Evolutionary conservation across 139 green algal species (phyloP).

Genomic region (Chlamydomonas incerta): DNA sequence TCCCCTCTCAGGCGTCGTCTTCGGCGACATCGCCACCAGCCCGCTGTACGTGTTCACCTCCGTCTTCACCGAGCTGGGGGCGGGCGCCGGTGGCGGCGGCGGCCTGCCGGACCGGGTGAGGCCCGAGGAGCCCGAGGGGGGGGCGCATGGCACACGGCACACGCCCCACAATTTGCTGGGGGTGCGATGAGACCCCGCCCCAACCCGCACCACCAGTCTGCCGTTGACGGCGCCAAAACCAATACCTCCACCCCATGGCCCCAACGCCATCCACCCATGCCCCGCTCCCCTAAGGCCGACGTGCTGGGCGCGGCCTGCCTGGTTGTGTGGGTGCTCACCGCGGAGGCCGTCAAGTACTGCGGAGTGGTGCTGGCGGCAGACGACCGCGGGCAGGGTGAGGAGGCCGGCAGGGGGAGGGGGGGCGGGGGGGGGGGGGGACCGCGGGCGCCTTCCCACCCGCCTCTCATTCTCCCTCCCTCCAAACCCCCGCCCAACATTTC

Average conservation of each 20-base stretch:
- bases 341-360: slow-evolving; percentile 72
- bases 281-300: slow-evolving; percentile 7
- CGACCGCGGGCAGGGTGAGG: slow-evolving; percentile 78
- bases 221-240: too few relatives aligned
- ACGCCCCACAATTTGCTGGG: too few relatives aligned
- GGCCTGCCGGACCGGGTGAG: background rate
- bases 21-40: slow-evolving; percentile 73
- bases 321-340: slow-evolving; percentile 82
- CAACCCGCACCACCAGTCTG: too few relatives aligned
- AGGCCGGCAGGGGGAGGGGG: background rate
- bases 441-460: background rate
- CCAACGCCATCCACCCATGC: background rate
- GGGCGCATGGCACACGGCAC: too few relatives aligned
- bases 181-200: too few relatives aligned
- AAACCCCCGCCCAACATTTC: background rate
- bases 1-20: slow-evolving; percentile 22
- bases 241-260: background rate
- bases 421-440: background rate
- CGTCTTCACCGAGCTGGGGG: slow-evolving; percentile 50
- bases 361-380: slow-evolving; percentile 74
- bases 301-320: slow-evolving; percentile 67
- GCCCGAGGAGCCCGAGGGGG: too few relatives aligned
- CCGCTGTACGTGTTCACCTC: slow-evolving; percentile 71
- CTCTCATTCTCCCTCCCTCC: background rate
- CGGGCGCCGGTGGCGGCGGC: too few relatives aligned